Base-by-base conservation (phyloP, 129 eudicot genomes). In the Oenanthe sinensis region DNA sequence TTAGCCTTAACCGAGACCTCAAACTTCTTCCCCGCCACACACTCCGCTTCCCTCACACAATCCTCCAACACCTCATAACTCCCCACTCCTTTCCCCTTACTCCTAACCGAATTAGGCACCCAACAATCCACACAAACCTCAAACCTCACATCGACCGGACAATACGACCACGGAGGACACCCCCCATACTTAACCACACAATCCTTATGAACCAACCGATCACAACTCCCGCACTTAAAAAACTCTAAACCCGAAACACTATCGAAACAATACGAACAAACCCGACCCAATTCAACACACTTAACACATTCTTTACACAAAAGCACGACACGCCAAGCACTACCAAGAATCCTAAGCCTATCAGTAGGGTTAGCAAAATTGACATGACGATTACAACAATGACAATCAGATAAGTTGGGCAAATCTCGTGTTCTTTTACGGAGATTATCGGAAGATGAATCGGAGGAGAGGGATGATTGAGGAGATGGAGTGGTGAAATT, bases 121-220 rank as follows among this genome's bases (percentile, higher is more conserved):
- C 99, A 96, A 82, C 97, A 94, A 86, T 94, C 97, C 28, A 94
- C 82, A 85, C 98, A 94, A 83, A 88, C 90, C 4, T 72, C 68
- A 82, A 87, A 84, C 81, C 84, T 83, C 42, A 33, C 52, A 71
- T 83, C 86, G 15, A 77, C 79, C 45, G 60, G 68, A 76, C 50
- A 75, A 82, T 83, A 87, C 36, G 85, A 80, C 86, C 85, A 88
- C 28, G 92, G 90, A 71, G 88, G 72, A 36, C 77, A 74, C 48
- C 45, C 44, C 16, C 87, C 77, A 65, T 74, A 84, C 80, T 58
- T 80, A 15, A 36, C 84, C 52, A 86, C 92, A 79, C 97, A 95
- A 8, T 85, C 86, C 77, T 65, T 85, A 67, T 95, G 99, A 75
- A 95, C 69, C 63, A 80, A 78, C n/a, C 88, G 84, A 9, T 58